phyloP scores from a whole-genome alignment of 768 basidiomycete genomes.

The Xerocomus brunneocitrinus region DNA sequence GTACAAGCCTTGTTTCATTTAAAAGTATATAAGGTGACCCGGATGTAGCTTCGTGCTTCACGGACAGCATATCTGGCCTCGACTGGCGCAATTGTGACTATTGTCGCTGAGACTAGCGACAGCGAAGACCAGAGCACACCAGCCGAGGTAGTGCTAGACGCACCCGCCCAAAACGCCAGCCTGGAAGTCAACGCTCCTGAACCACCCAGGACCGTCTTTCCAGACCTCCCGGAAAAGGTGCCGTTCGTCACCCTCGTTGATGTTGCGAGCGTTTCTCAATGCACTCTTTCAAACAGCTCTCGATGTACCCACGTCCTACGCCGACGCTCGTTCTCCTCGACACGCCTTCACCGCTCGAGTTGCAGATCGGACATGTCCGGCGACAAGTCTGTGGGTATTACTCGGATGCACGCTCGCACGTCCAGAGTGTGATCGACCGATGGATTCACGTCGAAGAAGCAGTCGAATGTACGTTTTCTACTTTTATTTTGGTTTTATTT shows the following conservation, averaged over 20 bases:
- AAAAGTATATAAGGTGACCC: neutral
- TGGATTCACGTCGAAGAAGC: conserved; percentile 87
- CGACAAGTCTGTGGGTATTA: conserved; percentile 54
- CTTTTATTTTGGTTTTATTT: too few relatives aligned
- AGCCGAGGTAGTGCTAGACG: neutral
- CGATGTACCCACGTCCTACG: conserved; percentile 71
- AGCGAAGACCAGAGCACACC: neutral
- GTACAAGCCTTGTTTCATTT: neutral
- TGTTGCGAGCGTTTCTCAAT: too few relatives aligned
- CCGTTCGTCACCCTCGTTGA: neutral
- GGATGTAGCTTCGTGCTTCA: conserved; percentile 22
- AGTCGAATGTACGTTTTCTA: conserved; percentile 66
- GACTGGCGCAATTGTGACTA: conserved; percentile 12
- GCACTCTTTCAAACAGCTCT: conserved; percentile 45
- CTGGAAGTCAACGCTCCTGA: conserved; percentile 2
- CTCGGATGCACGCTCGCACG: conserved; percentile 52
- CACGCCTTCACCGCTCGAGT: conserved; percentile 68
- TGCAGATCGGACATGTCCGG: conserved; percentile 68
- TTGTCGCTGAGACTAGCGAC: conserved; percentile 12
- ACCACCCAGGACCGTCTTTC: conserved; percentile 10
- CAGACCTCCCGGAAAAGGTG: conserved; percentile 26
- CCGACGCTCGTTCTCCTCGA: conserved; percentile 69
- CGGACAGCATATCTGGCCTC: conserved; percentile 21
- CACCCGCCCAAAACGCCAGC: neutral
- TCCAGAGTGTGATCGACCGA: conserved; percentile 67